These are phyloP conservation scores for Aspergillus ellipticus DNA, from an alignment of 495 filamentous ascomycete species.

Conservation along the genomic window DNA sequence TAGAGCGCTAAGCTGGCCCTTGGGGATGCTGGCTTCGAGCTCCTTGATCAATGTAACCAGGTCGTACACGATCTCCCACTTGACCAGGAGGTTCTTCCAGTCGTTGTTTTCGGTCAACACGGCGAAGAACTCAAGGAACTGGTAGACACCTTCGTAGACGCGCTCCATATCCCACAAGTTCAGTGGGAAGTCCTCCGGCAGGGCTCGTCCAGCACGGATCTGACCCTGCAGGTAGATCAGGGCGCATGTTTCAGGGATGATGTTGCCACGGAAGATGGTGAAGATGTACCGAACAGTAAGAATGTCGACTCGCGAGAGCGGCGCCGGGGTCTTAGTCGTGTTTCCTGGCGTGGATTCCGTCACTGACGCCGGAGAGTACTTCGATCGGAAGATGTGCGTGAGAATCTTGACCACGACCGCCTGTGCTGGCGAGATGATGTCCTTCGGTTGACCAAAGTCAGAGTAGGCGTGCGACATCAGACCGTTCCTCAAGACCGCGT, in stretches of 20 bases:
- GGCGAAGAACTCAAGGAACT: conserved; percentile 92
- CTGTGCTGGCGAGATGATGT: conserved; percentile 92
- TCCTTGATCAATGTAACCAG: conserved; percentile 80
- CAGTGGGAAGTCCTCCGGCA: conserved; percentile 81
- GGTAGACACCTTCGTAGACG: conserved; percentile 81
- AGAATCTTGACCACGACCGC: conserved; percentile 86
- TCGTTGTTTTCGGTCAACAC: conserved; percentile 76
- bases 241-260: conserved; percentile 89
- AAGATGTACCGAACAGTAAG: conserved; percentile 84
- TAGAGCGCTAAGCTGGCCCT: conserved; percentile 55
- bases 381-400: conserved; percentile 80
- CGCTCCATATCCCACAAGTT: conserved; percentile 97
- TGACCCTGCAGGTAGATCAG: conserved; percentile 90
- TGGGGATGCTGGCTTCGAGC: conserved; percentile 78
- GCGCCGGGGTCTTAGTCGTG: conserved; percentile 30
- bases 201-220: conserved; percentile 62
- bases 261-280: conserved; percentile 83
- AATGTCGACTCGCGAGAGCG: conserved; percentile 54
- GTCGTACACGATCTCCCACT: conserved; percentile 85
- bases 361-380: conserved; percentile 52
- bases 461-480: conserved; percentile 87
- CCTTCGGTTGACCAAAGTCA: conserved; percentile 85
- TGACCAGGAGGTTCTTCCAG: conserved; percentile 67
- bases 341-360: conserved; percentile 37
- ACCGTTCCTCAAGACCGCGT: conserved; percentile 81